Evolutionary conservation across 352 stramenopile species (phyloP).

Genomic region (Phytopythium boreale): DNA sequence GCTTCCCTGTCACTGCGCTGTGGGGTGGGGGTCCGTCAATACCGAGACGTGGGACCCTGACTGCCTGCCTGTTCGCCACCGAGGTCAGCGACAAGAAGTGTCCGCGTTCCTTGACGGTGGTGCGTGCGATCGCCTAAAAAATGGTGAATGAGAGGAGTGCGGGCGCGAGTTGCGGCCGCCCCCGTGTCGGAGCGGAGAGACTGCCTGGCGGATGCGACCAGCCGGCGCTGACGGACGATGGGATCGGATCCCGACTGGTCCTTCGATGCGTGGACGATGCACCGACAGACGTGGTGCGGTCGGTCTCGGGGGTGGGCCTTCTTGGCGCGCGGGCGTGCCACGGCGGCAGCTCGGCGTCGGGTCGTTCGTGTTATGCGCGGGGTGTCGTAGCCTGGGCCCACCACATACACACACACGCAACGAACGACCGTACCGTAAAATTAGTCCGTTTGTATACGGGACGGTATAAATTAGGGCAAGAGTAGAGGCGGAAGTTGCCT

Average conservation of each 20-base stretch:
- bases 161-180: no score
- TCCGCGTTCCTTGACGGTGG: neutral
- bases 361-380: neutral
- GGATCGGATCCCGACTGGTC: conserved; percentile 1
- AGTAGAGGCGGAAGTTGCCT: no score
- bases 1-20: neutral
- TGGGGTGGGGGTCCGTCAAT: no score
- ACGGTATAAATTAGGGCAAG: no score
- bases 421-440: neutral
- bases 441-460: neutral
- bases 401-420: neutral
- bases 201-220: neutral
- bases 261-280: neutral
- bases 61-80: no score
- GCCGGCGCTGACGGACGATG: neutral
- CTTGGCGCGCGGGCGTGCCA: no score
- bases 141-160: neutral
- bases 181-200: no score
- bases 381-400: neutral
- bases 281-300: neutral
- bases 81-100: no score
- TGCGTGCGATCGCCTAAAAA: conserved; percentile 1
- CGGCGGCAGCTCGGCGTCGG: neutral
- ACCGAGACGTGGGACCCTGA: no score
- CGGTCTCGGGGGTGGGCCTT: neutral